A percentile compares a stretch with the other conserved stretches of the same genome.
These are phyloP conservation scores for Blumeriella jaapii DNA, from an alignment of 2,329 filamentous ascomycete genomes.

Conservation along the genomic window DNA sequence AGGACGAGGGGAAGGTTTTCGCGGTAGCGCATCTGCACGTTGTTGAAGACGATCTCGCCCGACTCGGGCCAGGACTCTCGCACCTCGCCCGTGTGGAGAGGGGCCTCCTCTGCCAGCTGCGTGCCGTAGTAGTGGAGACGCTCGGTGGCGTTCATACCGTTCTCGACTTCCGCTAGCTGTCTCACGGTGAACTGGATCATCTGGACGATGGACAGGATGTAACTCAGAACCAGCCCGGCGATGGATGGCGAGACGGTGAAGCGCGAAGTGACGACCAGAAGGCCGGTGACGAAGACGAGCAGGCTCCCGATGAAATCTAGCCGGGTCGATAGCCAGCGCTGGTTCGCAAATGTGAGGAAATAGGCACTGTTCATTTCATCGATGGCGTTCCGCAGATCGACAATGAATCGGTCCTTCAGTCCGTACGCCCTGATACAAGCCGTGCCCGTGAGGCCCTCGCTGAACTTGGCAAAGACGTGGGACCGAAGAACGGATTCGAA, in stretches of 20 bases:
- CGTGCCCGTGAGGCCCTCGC: conserved; percentile 74
- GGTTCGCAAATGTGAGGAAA: conserved; percentile 89
- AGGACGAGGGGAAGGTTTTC: conserved; percentile 61
- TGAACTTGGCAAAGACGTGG: conserved; percentile 79
- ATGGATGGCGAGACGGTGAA: conserved; percentile 79
- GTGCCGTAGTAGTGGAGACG: conserved; percentile 83
- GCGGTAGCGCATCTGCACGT: conserved; percentile 72
- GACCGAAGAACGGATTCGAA: conserved; percentile 86
- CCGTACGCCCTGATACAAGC: conserved; percentile 86
- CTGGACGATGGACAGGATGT: conserved; percentile 85
- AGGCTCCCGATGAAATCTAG: conserved; percentile 75
- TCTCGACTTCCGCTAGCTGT: conserved; percentile 90
- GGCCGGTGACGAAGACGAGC: conserved; percentile 78
- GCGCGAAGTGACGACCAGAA: conserved; percentile 83
- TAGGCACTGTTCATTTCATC: conserved; percentile 93
- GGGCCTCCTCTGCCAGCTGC: conserved; percentile 78
- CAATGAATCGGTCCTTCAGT: conserved; percentile 61
- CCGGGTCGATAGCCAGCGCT: conserved; percentile 81
- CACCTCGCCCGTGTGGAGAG: conserved; percentile 64
- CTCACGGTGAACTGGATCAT: conserved; percentile 94
- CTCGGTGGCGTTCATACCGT: conserved; percentile 96
- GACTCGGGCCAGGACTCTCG: conserved; percentile 71
- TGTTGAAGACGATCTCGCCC: conserved; percentile 67
- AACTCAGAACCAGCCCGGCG: conserved; percentile 78
- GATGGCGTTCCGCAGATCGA: conserved; percentile 58